Evolutionary conservation across 2,329 filamentous ascomycete species (phyloP).

Genomic region (Gaeumannomyces sp.): DNA sequence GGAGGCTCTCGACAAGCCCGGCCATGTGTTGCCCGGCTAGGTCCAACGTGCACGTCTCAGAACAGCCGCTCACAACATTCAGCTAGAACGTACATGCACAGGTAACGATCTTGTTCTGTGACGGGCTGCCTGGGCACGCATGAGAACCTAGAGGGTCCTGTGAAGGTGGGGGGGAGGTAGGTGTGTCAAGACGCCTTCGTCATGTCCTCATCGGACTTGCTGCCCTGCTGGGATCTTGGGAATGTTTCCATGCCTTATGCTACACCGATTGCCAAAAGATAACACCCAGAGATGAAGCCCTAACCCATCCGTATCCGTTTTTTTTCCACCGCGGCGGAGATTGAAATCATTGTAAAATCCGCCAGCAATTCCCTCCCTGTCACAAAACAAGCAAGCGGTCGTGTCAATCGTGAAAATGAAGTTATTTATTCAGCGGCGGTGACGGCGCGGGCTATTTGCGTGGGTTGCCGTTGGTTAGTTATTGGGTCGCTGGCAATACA

Average conservation of each 20-base stretch:
- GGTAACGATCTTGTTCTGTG: background rate
- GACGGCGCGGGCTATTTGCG: conserved; percentile 51
- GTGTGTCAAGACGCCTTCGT: background rate
- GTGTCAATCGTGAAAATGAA: conserved; percentile 14
- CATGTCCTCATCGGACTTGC: background rate
- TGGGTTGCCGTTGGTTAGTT: background rate
- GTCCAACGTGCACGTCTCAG: background rate
- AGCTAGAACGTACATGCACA: background rate
- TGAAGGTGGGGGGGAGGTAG: background rate
- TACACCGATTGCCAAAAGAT: conserved; percentile 25
- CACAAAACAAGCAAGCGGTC: conserved; percentile 17
- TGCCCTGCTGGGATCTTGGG: background rate
- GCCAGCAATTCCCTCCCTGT: conserved; percentile 20
- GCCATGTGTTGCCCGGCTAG: too few species aligned
- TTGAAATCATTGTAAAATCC: conserved; percentile 19
- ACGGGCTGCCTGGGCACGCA: background rate
- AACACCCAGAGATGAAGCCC: conserved; percentile 24
- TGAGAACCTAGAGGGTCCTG: background rate
- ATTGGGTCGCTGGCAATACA: conserved; percentile 20
- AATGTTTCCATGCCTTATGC: conserved; percentile 26
- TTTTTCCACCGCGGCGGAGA: conserved; percentile 5
- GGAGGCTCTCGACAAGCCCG: too few species aligned
- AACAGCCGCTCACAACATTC: background rate
- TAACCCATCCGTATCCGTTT: conserved; percentile 14
- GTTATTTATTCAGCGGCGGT: conserved; percentile 40